These are phyloP conservation scores for Penicillium turbatum DNA, from an alignment of 495 filamentous ascomycete species.

Conservation along the genomic window DNA sequence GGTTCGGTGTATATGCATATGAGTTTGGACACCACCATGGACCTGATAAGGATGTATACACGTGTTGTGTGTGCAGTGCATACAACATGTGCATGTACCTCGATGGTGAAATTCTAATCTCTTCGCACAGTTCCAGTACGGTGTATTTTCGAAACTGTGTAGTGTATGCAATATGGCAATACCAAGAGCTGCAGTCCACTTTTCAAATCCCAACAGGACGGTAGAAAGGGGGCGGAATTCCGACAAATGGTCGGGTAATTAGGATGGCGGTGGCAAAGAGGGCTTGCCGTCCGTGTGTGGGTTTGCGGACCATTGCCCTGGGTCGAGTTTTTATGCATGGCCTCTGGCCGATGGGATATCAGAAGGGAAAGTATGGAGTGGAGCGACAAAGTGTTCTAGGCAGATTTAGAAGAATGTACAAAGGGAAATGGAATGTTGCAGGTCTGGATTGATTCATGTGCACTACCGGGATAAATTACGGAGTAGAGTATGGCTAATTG, in stretches of 20 bases:
- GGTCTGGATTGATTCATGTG: not conserved
- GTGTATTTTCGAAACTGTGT: not conserved
- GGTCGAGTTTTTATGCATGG: not conserved
- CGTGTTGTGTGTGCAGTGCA: no score
- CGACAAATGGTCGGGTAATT: not conserved
- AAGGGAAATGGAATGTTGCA: not conserved
- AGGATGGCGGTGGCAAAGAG: not conserved
- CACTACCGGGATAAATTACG: not conserved
- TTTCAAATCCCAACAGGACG: not conserved
- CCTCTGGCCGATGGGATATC: not conserved
- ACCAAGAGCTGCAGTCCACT: not conserved
- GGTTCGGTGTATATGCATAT: no score
- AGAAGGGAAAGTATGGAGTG: no score
- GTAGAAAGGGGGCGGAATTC: not conserved
- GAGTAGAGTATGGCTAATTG: not conserved
- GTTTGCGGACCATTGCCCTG: conserved; percentile 1
- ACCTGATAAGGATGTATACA: no score
- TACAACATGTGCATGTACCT: no score
- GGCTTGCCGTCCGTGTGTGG: not conserved
- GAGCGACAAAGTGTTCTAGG: no score
- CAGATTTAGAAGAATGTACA: not conserved
- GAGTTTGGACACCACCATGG: no score
- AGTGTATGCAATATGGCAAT: not conserved
- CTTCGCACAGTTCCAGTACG: no score
- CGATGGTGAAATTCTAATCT: no score